phyloP scores from a whole-genome alignment of 345 rosid genomes.

The Acer campestre region DNA sequence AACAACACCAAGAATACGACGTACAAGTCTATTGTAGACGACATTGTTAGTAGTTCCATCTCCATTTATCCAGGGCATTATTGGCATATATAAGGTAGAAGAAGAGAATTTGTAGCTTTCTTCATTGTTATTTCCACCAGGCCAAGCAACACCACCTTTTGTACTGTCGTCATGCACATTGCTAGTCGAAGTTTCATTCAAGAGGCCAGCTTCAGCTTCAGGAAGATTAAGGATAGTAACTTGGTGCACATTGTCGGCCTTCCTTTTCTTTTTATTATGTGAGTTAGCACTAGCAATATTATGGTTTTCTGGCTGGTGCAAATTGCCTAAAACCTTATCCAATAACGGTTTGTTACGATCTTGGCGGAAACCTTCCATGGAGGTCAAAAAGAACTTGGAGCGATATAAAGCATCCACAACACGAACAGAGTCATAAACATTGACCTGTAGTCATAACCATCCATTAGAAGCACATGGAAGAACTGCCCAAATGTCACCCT shows the following conservation, averaged over 20 bases:
- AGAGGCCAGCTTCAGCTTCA: too few species aligned
- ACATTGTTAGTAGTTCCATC: slow-evolving; percentile 72
- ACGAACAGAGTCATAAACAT: slow-evolving; percentile 63
- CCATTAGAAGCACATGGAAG: not conserved
- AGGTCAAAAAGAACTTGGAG: slow-evolving; percentile 75
- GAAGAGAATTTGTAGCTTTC: slow-evolving; percentile 27
- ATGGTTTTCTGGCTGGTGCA: slow-evolving; percentile 33
- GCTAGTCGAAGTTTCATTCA: too few species aligned
- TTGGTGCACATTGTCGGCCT: slow-evolving; percentile 55
- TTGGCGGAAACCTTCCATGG: slow-evolving; percentile 35
- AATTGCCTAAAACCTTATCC: slow-evolving; percentile 27
- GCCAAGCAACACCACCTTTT: slow-evolving; percentile 23
- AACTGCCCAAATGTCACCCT: not conserved
- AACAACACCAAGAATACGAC: slow-evolving; percentile 79
- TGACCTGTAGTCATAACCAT: slow-evolving; percentile 53
- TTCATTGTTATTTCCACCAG: slow-evolving; percentile 22
- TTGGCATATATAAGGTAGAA: slow-evolving; percentile 48
- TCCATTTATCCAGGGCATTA: slow-evolving; percentile 91
- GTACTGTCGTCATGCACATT: slow-evolving; percentile 40
- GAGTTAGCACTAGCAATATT: slow-evolving; percentile 28
- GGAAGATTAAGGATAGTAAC: too few species aligned
- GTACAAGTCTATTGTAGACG: slow-evolving; percentile 73
- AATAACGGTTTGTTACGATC: slow-evolving; percentile 33
- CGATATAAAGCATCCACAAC: slow-evolving; percentile 77
- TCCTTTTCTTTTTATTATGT: slow-evolving; percentile 14